Evolutionary conservation across 176 grass and related monocot species (phyloP), one percentile per base, ranked within the genome.

Genomic region (Eremochloa ophiuroides): DNA sequence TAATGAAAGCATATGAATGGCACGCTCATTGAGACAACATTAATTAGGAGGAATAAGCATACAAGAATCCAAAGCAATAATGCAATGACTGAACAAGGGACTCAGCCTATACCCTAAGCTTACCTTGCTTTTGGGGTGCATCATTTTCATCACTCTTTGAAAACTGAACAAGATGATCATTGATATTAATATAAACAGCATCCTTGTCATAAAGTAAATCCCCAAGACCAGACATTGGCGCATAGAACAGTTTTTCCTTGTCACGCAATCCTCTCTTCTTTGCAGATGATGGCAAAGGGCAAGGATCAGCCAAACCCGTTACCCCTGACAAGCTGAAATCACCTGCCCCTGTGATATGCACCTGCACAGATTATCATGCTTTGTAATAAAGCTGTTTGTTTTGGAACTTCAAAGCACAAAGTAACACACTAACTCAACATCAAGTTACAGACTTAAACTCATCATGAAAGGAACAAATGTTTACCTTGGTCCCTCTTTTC

Each of bases 171-270:
- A 93, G 89, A 91, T 99, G 96, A 75, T 93, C 93, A 85, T 99
- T 99, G 63, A 99, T 95, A 66, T 93, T 87, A 73, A 95, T 95
- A 86, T 99, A 99, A 60, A 99, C 91, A 6, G 96, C 93, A 61
- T 99, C 96, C 78, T 93, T 93, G 77, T 99, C 96, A 80, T 95
- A 99, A 46, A 99, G 88, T 78, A 99, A 91, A 77, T 95, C 93
- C 33, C 96, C 96, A 82, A 99, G 93, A 80, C 96, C 96, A 91
- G 93, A 95, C 96, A 99, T 95, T 27, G 96, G 96, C 53, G 96
- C 96, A 86, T 99, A 93, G 76, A 99, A 99, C 35, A 99, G 50
- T 80, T 95, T 99, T 82, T 93, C 93, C 83, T 95, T 99, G 79
- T 99, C 96, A 75, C 96, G 85, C 35, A 99, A 71, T 79, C 96